A percentile compares a stretch with the other conserved stretches of the same genome.
These are phyloP conservation scores for Chrysoporthe austroafricana DNA, from an alignment of 2,329 filamentous ascomycete genomes.

Conservation along the genomic window DNA sequence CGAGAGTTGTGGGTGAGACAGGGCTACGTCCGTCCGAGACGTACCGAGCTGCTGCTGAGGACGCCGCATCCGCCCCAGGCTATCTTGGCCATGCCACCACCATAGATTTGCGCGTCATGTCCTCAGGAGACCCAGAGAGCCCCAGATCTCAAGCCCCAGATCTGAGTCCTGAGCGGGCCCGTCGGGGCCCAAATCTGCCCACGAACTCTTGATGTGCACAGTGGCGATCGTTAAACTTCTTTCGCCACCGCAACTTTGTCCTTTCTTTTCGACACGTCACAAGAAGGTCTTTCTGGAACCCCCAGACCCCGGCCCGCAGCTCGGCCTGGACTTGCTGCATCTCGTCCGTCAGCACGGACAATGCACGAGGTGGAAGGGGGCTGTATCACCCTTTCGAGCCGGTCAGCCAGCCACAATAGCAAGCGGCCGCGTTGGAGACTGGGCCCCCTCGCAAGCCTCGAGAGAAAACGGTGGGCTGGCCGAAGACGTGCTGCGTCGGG, in stretches of 20 bases:
- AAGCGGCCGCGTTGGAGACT: neutral
- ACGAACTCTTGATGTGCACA: neutral
- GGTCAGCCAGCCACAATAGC: slow-evolving; percentile 13
- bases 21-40: neutral
- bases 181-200: neutral
- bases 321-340: neutral
- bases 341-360: neutral
- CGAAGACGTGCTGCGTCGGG: neutral
- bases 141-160: neutral
- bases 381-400: neutral
- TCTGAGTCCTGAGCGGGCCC: too few relatives aligned
- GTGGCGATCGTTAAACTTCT: neutral
- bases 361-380: neutral
- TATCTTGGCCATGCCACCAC: neutral
- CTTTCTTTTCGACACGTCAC: neutral
- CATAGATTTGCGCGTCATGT: neutral
- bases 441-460: neutral
- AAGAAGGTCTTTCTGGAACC: neutral
- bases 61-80: neutral
- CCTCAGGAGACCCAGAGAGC: neutral
- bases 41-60: neutral
- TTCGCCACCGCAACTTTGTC: neutral
- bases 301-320: neutral
- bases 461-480: neutral
- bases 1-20: neutral